Evolutionary conservation across 257 asterid genomes (phyloP).

Genomic region (Solanum gracilifrons): DNA sequence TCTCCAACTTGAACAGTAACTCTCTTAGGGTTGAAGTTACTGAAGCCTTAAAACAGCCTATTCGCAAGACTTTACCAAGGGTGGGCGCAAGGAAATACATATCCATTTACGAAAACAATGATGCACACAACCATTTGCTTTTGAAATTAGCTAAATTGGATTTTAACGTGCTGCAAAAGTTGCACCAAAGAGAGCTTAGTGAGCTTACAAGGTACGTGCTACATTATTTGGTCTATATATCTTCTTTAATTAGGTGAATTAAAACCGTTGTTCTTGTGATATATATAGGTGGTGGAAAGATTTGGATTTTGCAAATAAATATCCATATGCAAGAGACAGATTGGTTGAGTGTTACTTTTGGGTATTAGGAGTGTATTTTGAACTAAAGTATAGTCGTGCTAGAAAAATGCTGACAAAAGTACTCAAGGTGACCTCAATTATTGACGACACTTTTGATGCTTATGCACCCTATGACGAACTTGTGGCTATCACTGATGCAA

Average conservation of each 20-base stretch:
- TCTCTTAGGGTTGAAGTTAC: not conserved
- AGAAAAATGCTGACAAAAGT: not conserved
- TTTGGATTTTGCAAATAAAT: not conserved
- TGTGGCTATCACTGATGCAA: not conserved
- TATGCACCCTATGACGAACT: not conserved
- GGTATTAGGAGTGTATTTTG: not conserved
- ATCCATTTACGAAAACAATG: not conserved
- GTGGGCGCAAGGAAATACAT: not conserved
- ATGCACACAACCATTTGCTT: not conserved
- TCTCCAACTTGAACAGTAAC: not conserved
- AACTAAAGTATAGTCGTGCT: not conserved
- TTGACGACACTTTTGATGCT: slow-evolving; percentile 1
- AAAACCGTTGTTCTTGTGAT: not conserved
- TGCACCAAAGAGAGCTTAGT: not conserved
- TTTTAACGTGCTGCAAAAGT: not conserved
- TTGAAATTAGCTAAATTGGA: not conserved
- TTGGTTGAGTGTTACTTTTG: slow-evolving; percentile 17
- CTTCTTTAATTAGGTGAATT: not conserved
- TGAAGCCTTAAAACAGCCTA: not conserved
- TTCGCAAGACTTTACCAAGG: not conserved
- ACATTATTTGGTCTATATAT: not conserved
- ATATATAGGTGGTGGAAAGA: slow-evolving; percentile 26
- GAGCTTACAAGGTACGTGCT: not conserved
- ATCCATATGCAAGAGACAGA: slow-evolving; percentile 18
- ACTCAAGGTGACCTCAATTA: not conserved